phyloP scores from a whole-genome alignment of 2,329 filamentous ascomycete genomes.

The Plenodomus biglobosus region DNA sequence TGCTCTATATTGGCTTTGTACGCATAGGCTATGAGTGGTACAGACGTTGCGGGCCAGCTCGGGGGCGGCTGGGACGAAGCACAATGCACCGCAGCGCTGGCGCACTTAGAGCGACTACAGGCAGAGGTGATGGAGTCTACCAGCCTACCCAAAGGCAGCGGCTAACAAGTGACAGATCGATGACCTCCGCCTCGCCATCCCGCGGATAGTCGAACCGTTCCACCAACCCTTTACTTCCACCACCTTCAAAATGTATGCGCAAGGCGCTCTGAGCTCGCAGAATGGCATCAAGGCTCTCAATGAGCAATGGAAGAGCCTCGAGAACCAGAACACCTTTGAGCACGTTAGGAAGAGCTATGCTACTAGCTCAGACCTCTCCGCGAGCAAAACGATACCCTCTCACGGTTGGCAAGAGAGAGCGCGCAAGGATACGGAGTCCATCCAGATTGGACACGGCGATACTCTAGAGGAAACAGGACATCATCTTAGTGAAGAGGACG shows the following conservation, averaged over 20 bases:
- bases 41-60: conserved; percentile 16
- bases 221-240: conserved; percentile 29
- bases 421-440: conserved; percentile 19
- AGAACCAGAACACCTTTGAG: conserved; percentile 40
- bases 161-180: conserved; percentile 42
- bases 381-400: conserved; percentile 35
- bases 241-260: conserved; percentile 44
- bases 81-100: conserved; percentile 47
- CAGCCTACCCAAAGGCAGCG: not conserved
- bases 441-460: conserved; percentile 10
- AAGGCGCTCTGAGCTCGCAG: conserved; percentile 40
- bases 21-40: conserved; percentile 14
- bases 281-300: conserved; percentile 44
- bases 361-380: conserved; percentile 42
- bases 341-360: conserved; percentile 41
- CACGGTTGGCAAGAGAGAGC: conserved; percentile 46
- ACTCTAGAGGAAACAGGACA: conserved; percentile 10
- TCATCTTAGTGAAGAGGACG: conserved; percentile 23
- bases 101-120: conserved; percentile 49
- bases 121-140: conserved; percentile 39
- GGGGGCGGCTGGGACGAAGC: conserved; percentile 43
- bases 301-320: conserved; percentile 41
- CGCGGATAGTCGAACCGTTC: conserved; percentile 47
- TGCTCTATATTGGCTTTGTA: conserved; percentile 1
- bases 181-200: conserved; percentile 47